A percentile compares a stretch with the other conserved stretches of the same genome.
These are phyloP conservation scores for Solanum megistacrolobum DNA, from an alignment of 257 asterid species.

Conservation along the genomic window DNA sequence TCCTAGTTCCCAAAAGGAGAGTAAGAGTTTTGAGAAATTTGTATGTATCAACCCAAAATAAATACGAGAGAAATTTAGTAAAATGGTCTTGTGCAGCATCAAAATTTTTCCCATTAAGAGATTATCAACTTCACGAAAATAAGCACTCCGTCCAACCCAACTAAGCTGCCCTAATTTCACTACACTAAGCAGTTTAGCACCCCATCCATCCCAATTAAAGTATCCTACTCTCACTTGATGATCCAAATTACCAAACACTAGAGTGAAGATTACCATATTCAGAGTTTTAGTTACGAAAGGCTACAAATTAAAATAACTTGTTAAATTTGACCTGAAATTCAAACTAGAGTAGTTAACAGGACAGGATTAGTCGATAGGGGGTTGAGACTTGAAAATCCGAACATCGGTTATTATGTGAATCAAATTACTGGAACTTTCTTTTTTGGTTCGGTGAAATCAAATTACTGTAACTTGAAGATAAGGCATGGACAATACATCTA, in stretches of 20 bases:
- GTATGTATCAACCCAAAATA: background rate
- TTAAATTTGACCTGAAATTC: background rate
- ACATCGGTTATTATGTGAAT: background rate
- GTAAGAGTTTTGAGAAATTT: background rate
- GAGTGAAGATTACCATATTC: background rate
- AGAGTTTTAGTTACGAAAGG: background rate
- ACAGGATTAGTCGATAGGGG: background rate
- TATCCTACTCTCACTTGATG: background rate
- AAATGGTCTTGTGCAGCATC: background rate
- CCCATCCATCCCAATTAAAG: background rate
- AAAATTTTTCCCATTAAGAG: background rate
- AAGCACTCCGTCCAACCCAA: background rate
- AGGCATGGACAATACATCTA: background rate
- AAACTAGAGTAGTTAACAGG: background rate
- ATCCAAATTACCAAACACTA: background rate
- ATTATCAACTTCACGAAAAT: background rate
- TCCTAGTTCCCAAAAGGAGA: conserved; percentile 24
- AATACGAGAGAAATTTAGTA: background rate
- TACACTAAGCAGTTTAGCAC: background rate
- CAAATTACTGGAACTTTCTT: background rate
- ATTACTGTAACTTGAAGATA: background rate
- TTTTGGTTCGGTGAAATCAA: background rate
- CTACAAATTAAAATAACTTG: background rate
- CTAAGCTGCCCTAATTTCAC: background rate
- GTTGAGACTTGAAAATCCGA: background rate